A percentile compares a stretch with the other conserved stretches of the same genome.
Evolutionary conservation across 2,329 filamentous ascomycete genomes (phyloP).

Genomic region (Neonectria coccinea): DNA sequence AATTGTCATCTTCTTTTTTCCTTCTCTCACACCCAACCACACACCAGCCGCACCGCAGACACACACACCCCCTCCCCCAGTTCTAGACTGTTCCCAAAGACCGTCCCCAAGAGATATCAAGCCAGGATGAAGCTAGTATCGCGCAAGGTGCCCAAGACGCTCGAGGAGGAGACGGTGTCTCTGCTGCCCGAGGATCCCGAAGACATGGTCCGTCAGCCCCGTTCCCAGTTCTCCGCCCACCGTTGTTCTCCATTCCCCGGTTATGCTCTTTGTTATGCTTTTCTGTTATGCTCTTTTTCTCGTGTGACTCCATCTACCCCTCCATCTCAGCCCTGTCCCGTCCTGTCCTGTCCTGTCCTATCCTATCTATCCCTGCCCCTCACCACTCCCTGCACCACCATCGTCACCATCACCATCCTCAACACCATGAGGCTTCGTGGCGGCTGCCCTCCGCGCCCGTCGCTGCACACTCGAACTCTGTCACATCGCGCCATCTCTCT

Average conservation of each 20-base stretch:
- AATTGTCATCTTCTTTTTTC: background rate
- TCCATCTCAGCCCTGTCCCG: slow-evolving; percentile 15
- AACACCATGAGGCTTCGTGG: background rate
- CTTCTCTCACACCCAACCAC: slow-evolving; percentile 27
- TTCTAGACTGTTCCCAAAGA: background rate
- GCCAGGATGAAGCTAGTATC: slow-evolving; percentile 55
- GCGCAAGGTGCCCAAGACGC: slow-evolving; percentile 52
- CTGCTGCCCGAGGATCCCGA: slow-evolving; percentile 59
- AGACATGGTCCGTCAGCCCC: slow-evolving; percentile 56
- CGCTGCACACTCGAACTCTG: background rate
- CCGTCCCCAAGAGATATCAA: slow-evolving; percentile 24
- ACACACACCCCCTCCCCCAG: slow-evolving; percentile 11
- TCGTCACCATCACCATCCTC: background rate
- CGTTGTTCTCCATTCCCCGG: slow-evolving; percentile 20
- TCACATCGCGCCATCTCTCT: background rate
- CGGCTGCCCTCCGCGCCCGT: background rate
- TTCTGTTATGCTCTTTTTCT: background rate
- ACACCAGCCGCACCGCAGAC: slow-evolving; percentile 1
- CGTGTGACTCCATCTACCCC: slow-evolving; percentile 5
- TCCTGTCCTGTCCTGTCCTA: too few relatives aligned
- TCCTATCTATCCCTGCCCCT: background rate
- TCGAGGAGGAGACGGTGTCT: slow-evolving; percentile 56
- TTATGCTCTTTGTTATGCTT: background rate
- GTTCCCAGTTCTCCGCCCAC: slow-evolving; percentile 20
- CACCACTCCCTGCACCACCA: slow-evolving; percentile 1